These are phyloP conservation scores for Cyberlindnera xylosilytica DNA, from an alignment of 805 yeast genomes.

Conservation along the genomic window DNA sequence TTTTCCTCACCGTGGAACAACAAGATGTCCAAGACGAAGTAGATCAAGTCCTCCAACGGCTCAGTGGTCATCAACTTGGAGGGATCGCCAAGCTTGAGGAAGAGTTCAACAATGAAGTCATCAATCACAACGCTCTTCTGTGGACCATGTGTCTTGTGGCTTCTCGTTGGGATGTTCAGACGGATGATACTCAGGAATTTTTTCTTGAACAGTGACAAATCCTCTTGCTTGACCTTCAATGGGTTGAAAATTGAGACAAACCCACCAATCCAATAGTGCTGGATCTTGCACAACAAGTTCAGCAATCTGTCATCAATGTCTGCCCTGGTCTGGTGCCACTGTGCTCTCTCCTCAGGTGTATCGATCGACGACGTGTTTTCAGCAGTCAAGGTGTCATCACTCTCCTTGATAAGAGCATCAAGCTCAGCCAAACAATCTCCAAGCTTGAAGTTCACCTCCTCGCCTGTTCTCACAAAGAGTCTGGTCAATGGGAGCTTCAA, in stretches of 20 bases:
- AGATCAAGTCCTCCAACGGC: constrained; percentile 59
- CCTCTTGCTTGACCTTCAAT: constrained; percentile 24
- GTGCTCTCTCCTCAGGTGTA: constrained; percentile 55
- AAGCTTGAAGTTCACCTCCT: constrained; percentile 41
- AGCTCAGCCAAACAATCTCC: constrained; percentile 45
- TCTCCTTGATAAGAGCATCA: constrained; percentile 50
- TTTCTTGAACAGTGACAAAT: constrained; percentile 33
- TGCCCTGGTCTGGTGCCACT: constrained; percentile 79
- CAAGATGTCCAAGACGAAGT: constrained; percentile 57
- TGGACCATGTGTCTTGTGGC: constrained; percentile 32
- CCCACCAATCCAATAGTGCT: constrained; percentile 74
- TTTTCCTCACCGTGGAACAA: constrained; percentile 61
- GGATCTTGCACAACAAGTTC: constrained; percentile 53
- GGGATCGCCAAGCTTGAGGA: constrained; percentile 45
- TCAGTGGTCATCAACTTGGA: constrained; percentile 32
- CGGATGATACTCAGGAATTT: constrained; percentile 39
- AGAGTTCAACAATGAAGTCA: constrained; percentile 46
- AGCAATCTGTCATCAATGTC: constrained; percentile 55
- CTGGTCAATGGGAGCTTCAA: constrained; percentile 61
- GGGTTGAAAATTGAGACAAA: constrained; percentile 60
- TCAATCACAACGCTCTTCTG: constrained; percentile 35
- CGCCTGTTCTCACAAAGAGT: constrained; percentile 41
- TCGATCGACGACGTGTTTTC: constrained; percentile 50
- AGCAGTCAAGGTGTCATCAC: constrained; percentile 56
- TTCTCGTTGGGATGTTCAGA: constrained; percentile 48